Evolutionary conservation across 2,329 filamentous ascomycete genomes (phyloP).

Genomic region (Decorospora gaudefroyi): DNA sequence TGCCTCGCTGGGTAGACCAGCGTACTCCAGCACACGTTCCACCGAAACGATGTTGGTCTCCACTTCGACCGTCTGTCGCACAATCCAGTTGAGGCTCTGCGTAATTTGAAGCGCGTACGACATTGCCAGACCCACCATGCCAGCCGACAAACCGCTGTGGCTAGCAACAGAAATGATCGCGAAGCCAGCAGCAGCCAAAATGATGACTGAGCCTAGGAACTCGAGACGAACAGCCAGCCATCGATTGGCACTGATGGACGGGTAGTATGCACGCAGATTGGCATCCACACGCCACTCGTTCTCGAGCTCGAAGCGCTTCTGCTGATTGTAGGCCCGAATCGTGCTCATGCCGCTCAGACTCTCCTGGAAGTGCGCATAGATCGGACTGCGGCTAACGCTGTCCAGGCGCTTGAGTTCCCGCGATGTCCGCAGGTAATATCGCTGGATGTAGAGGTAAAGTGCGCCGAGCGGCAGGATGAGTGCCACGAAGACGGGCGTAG

Average conservation of each 20-base stretch:
- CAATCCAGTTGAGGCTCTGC: slow-evolving; percentile 97
- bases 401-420: slow-evolving; percentile 95
- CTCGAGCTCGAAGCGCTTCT: slow-evolving; percentile 83
- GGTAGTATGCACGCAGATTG: slow-evolving; percentile 92
- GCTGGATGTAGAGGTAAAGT: slow-evolving; percentile 90
- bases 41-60: slow-evolving; percentile 99
- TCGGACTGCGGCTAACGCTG: slow-evolving; percentile 91
- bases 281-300: slow-evolving; percentile 98
- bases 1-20: slow-evolving; percentile 86
- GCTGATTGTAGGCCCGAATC: slow-evolving; percentile 91
- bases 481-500: slow-evolving; percentile 78
- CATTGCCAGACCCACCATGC: slow-evolving; percentile 90
- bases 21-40: slow-evolving; percentile 95
- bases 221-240: slow-evolving; percentile 96
- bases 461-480: slow-evolving; percentile 79
- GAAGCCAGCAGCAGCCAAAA: slow-evolving; percentile 81
- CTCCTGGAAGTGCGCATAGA: slow-evolving; percentile 98
- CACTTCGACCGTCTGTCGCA: slow-evolving; percentile 97
- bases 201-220: slow-evolving; percentile 93
- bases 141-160: slow-evolving; percentile 66
- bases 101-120: slow-evolving; percentile 98
- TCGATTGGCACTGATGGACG: slow-evolving; percentile 84
- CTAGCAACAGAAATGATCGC: slow-evolving; percentile 77
- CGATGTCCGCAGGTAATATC: slow-evolving; percentile 95
- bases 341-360: slow-evolving; percentile 91